Evolutionary conservation across 2,329 filamentous ascomycete genomes (phyloP).

Genomic region (Colletotrichum cordylinicola): DNA sequence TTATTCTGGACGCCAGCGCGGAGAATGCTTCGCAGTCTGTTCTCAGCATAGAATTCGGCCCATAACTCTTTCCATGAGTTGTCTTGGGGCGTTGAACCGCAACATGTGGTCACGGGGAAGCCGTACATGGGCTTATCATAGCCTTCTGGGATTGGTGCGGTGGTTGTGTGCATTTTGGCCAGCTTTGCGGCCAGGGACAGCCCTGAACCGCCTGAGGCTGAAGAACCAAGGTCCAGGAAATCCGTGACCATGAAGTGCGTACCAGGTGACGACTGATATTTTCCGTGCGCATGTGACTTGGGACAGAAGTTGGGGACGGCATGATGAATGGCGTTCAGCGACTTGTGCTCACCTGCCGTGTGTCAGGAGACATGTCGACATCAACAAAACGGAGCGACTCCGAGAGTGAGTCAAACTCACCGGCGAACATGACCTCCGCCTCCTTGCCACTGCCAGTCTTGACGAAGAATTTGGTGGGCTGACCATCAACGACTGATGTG

Average conservation of each 20-base stretch:
- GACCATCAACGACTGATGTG: conserved; percentile 50
- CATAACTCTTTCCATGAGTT: conserved; percentile 77
- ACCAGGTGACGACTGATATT: conserved; percentile 55
- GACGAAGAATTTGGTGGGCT: conserved; percentile 68
- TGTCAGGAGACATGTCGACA: conserved; percentile 18
- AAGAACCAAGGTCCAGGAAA: conserved; percentile 71
- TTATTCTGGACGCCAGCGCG: conserved; percentile 63
- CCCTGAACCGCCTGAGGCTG: conserved; percentile 49
- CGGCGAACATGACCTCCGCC: conserved; percentile 73
- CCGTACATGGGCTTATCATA: conserved; percentile 73
- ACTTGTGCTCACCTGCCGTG: conserved; percentile 76
- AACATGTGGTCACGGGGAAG: conserved; percentile 85
- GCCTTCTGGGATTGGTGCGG: conserved; percentile 69
- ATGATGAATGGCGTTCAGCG: conserved; percentile 80
- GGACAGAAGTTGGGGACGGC: conserved; percentile 80
- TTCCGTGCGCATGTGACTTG: conserved; percentile 74
- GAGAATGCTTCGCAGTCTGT: conserved; percentile 72
- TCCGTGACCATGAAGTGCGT: conserved; percentile 73
- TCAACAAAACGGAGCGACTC: neutral
- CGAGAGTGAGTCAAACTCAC: conserved; percentile 36
- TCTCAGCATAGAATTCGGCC: conserved; percentile 86
- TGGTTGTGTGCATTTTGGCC: conserved; percentile 77
- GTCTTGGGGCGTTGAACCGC: conserved; percentile 82
- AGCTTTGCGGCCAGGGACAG: conserved; percentile 76
- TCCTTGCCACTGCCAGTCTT: conserved; percentile 69